phyloP scores from a whole-genome alignment of 116 monocot genomes.

The Zostera marina region DNA sequence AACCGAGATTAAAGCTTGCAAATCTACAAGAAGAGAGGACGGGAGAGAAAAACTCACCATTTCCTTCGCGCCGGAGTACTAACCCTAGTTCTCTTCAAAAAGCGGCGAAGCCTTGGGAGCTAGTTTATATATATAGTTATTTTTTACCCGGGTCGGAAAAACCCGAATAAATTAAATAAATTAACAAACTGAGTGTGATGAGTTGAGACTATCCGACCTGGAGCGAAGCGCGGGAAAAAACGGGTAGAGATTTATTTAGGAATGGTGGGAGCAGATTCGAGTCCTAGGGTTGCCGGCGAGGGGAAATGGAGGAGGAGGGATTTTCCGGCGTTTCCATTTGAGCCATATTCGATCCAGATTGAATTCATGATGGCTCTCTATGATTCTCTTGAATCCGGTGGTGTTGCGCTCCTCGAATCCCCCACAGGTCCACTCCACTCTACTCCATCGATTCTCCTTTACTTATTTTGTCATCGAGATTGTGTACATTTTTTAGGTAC shows the following conservation, averaged over 20 bases:
- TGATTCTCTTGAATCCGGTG: conserved; percentile 57
- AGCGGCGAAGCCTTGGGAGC: conserved; percentile 15
- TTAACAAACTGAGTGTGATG: no score
- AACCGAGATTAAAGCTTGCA: not conserved
- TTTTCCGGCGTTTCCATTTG: conserved; percentile 86
- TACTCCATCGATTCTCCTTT: no score
- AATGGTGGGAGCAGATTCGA: no score
- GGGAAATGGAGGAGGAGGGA: conserved; percentile 10
- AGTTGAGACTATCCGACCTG: no score
- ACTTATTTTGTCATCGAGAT: not conserved
- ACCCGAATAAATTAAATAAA: not conserved
- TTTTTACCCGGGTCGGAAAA: not conserved
- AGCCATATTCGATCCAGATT: conserved; percentile 81
- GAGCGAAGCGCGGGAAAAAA: no score
- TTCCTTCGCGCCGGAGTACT: not conserved
- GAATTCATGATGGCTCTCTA: conserved; percentile 93
- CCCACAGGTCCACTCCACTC: conserved; percentile 52
- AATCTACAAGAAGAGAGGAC: not conserved
- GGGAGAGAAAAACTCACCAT: not conserved
- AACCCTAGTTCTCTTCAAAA: conserved; percentile 1
- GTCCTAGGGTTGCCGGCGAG: no score
- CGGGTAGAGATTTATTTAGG: no score
- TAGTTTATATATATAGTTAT: not conserved
- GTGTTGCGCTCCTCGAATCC: conserved; percentile 89
- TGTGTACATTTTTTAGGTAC: conserved; percentile 32